A percentile compares a stretch with the other conserved stretches of the same genome.
phyloP scores from a whole-genome alignment of 768 basidiomycete species.

The Kwoniella pini region DNA sequence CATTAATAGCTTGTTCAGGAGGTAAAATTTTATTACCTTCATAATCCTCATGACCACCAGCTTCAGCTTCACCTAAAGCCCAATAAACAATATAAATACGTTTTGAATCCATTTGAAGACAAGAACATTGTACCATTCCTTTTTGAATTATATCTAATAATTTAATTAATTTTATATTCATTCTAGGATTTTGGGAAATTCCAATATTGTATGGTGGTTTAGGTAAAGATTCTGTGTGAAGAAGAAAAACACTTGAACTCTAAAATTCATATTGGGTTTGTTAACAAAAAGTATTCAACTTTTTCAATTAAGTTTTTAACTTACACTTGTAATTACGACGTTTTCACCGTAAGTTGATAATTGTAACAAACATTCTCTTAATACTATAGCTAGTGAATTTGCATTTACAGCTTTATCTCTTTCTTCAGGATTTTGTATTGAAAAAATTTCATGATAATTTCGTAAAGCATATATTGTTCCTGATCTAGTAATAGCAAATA shows the following conservation, averaged over 20 bases:
- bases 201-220: constrained; percentile 3
- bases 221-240: constrained; percentile 24
- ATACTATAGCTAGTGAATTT: constrained; percentile 24
- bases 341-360: constrained; percentile 25
- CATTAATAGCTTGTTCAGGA: constrained; percentile 10
- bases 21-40: constrained; percentile 12
- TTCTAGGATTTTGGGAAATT: not conserved
- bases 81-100: constrained; percentile 27
- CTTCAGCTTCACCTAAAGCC: constrained; percentile 18
- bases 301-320: no score
- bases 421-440: not conserved
- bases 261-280: not conserved
- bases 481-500: constrained; percentile 23
- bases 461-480: constrained; percentile 27
- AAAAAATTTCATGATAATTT: constrained; percentile 27
- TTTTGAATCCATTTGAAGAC: constrained; percentile 28
- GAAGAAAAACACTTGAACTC: constrained; percentile 13
- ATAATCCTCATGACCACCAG: constrained; percentile 12
- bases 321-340: constrained; percentile 22
- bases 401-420: constrained; percentile 5
- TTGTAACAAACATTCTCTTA: constrained; percentile 11
- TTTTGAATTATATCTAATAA: constrained; percentile 4
- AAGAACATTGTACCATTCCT: constrained; percentile 21
- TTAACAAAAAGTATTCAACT: no score
- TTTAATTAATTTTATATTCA: not conserved